Base-by-base conservation (phyloP, 2,329 filamentous ascomycete genomes). In the Diaporthe ilicicola region DNA sequence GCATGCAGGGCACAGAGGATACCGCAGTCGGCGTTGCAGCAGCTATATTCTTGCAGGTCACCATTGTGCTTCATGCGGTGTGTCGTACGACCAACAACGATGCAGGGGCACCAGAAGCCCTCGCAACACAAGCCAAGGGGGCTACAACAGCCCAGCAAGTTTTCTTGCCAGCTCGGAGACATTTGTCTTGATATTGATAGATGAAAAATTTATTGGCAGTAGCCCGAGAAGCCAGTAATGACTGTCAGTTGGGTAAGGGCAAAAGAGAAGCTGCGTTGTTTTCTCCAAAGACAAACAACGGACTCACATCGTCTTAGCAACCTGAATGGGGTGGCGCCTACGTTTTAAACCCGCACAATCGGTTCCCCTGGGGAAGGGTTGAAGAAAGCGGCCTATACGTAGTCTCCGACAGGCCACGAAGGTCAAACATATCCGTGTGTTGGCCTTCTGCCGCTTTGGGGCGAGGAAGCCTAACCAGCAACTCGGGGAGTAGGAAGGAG, bases 11-110 rank as follows among this genome's bases (percentile, higher is more conserved):
- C 51, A 39, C 70, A 72, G 19, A 72, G 39, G 24, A 64, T 34
- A n/a, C 42, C 42, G 17, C 70, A 71, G 22, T 72, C 70, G 19
- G 50, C 50, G n/a, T 72, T 72, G 42, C 66, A 72, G 37, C 66
- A 62, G 15, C 55, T 53, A 39, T 68, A 65, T 12, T 66, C 53
- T n/a, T 69, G 51, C 42, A 65, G 56, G 9, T 65, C 42, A 13
- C 48, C 65, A 29, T 66, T 32, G n/a, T 69, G 46, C 32, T 69
- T 62, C n/a, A 72, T 37, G n/a, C 66, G 59, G 34, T 72, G 51
- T 32, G 67, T 69, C 6, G 70, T 69, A 13, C 70, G 46, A 39
- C 70, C 66, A 12, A 65, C 24, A 39, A 72, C 67, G 13, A 72
- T 65, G 19, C 66, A 72, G 3, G 66, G 70, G 5, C 71, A 71